Percentiles rank a stretch among this genome's conserved stretches.
Evolutionary conservation across 768 basidiomycete genomes (phyloP).

Genomic region (Trametes gibbosa): DNA sequence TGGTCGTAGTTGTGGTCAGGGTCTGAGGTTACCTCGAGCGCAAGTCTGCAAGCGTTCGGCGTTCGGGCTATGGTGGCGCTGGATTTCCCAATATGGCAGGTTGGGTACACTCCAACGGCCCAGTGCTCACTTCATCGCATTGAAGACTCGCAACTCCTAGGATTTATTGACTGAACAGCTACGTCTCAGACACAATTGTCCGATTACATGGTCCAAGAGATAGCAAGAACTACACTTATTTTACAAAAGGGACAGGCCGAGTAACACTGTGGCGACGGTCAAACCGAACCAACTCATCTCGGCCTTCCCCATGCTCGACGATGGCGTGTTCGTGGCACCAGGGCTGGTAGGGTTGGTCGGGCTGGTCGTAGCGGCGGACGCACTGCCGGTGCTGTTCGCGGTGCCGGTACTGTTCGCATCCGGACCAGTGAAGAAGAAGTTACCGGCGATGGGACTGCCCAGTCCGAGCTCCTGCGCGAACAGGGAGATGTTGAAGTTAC

Average conservation of each 20-base stretch:
- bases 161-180: background rate
- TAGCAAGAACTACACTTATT: background rate
- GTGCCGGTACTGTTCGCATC: constrained; percentile 8
- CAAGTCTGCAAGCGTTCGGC: background rate
- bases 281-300: background rate
- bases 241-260: constrained; percentile 2
- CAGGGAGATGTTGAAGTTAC: constrained; percentile 32
- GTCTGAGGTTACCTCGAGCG: background rate
- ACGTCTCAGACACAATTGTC: background rate
- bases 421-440: constrained; percentile 32
- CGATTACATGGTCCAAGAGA: background rate
- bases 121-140: background rate
- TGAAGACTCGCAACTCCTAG: background rate
- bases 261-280: background rate
- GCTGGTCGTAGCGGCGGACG: background rate
- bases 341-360: background rate
- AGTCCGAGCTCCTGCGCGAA: constrained; percentile 29
- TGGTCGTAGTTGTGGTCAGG: constrained; percentile 28
- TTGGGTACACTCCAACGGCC: too few species aligned
- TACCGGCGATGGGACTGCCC: constrained; percentile 32
- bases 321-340: background rate
- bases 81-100: constrained; percentile 1
- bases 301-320: background rate
- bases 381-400: background rate
- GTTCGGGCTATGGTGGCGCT: background rate